Conservation (phyloP, 176 grass and related monocot species). For the Stipa capillata region DNA sequence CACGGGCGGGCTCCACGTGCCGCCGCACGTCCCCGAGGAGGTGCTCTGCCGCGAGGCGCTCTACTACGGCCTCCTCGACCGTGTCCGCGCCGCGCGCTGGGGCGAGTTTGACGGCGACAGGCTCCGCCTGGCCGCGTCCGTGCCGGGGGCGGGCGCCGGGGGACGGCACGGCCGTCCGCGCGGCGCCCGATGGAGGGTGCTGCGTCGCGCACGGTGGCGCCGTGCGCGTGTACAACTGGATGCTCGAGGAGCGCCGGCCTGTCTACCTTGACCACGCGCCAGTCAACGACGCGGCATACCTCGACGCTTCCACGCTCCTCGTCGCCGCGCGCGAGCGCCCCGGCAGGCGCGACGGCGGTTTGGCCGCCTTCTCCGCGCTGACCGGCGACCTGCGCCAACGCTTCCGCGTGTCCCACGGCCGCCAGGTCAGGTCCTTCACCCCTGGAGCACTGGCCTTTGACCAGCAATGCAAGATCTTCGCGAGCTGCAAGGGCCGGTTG, state of each 20-base stretch:
- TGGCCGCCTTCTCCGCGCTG: conserved; percentile 57
- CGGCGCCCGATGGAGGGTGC: conserved; percentile 64
- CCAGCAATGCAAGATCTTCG: conserved; percentile 17
- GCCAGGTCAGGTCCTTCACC: conserved; percentile 51
- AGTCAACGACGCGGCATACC: conserved; percentile 77
- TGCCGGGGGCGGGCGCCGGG: conserved; percentile 41
- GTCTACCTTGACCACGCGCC: conserved; percentile 51
- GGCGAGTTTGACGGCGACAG: conserved; percentile 51
- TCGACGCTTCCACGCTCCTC: conserved; percentile 53
- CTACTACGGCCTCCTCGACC: conserved; percentile 83
- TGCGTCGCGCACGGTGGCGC: conserved; percentile 72
- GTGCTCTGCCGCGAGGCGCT: conserved; percentile 72
- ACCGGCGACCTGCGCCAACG: conserved; percentile 49
- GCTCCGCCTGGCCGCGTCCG: conserved; percentile 28
- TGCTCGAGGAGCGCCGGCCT: conserved; percentile 54
- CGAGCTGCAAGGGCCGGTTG: conserved; percentile 75
- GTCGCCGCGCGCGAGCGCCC: conserved; percentile 61
- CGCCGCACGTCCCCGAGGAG: conserved; percentile 32
- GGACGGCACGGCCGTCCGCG: conserved; percentile 65
- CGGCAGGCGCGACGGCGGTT: conserved; percentile 27
- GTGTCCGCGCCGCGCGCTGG: conserved; percentile 55
- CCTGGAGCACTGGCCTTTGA: conserved; percentile 51
- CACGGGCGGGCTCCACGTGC: conserved; percentile 66
- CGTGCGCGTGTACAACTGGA: conserved; percentile 75
- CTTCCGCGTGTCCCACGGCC: conserved; percentile 43